Evolutionary conservation across 1,139 yeast species (phyloP).

Genomic region (Yamadazyma mexicana): DNA sequence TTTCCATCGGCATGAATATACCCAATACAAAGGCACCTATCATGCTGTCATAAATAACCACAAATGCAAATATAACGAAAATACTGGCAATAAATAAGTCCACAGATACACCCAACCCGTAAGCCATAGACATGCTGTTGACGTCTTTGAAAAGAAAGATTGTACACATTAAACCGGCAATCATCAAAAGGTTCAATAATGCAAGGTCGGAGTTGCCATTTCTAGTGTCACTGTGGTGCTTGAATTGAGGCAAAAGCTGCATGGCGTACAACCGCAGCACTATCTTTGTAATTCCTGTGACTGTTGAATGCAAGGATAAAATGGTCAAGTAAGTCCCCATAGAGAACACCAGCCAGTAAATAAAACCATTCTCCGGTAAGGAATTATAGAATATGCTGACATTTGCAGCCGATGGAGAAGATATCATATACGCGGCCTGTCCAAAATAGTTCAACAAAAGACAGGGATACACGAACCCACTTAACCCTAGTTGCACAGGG

Average conservation of each 20-base stretch:
- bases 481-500: conserved; percentile 50
- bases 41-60: conserved; percentile 5
- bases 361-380: conserved; percentile 47
- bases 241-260: conserved; percentile 50
- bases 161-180: conserved; percentile 50
- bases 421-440: conserved; percentile 51
- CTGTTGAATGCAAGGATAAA: conserved; percentile 61
- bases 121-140: conserved; percentile 56
- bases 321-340: conserved; percentile 55
- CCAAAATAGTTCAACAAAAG: conserved; percentile 55
- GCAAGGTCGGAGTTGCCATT: no score
- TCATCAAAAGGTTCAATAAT: conserved; percentile 44
- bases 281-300: conserved; percentile 55
- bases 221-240: conserved; percentile 42
- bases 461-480: conserved; percentile 50
- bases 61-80: conserved; percentile 33
- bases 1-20: conserved; percentile 10
- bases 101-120: conserved; percentile 57
- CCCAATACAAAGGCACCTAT: conserved; percentile 2
- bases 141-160: conserved; percentile 54
- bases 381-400: conserved; percentile 43
- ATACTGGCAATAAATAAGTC: conserved; percentile 54
- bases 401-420: conserved; percentile 37
- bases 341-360: conserved; percentile 54
- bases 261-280: conserved; percentile 51